Base-by-base conservation (phyloP, 1,284 basidiomycete species). In the Malassezia dermatis region DNA sequence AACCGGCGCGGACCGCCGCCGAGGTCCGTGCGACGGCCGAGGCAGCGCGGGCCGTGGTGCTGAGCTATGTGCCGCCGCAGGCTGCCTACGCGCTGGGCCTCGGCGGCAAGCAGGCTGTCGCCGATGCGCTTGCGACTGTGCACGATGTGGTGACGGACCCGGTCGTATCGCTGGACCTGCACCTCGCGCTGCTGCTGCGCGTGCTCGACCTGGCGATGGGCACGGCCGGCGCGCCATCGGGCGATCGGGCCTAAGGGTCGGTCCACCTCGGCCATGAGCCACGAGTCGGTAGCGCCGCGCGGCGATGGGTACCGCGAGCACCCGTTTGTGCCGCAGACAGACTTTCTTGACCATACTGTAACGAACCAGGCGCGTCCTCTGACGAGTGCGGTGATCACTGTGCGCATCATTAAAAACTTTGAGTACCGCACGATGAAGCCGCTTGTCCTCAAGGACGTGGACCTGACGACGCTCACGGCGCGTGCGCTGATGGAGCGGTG, bases 321-420 rank as follows among this genome's bases (percentile, higher is more conserved):
- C 42, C 56, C 63, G 0, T 68, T 61, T 47, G 53, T 53, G 5
- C 66, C 64, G 27, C 64, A 68, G 53, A 48, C 54, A 15, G 64
- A 66, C 21, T 68, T 66, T 28, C 54, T 80, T 55, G 79, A 80
- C 48, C 81, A 82, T 61, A 75, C 78, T 19, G 79, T 83, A 42
- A 84, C 84, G 45, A 89, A 85, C 76, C 77, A 80, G 39, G 78
- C 82, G 19, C 78, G 80, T 2, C 86, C 88, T 2, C 80, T 79
- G 61, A 84, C 84, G 4, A 80, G 82, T 53, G 86, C 86, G 17
- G 86, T 86, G 8, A 78, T 93, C 57, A 93, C 89, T n/a, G 75
- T 96, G 40, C 84, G 93, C 30, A 81, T 96, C 62, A 89, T 98
- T 79, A 98, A 98, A 75, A 89, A 86, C 37, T 94, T 98, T 74